phyloP scores from a whole-genome alignment of 495 filamentous ascomycete species.

The Thermochaetoides thermophila region DNA sequence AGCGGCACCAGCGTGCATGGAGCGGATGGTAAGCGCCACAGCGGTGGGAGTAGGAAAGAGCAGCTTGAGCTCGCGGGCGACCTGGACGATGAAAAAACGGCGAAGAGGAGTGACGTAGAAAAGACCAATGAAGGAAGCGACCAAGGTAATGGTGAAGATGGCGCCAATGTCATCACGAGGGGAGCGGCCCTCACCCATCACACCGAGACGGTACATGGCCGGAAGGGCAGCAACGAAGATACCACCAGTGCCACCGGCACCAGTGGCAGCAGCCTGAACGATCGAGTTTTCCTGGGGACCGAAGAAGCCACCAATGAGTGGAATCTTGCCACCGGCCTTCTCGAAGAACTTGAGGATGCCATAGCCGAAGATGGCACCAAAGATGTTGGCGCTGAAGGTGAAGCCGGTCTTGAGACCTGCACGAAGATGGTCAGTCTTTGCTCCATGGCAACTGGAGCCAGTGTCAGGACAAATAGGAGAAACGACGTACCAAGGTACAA shows the following conservation, averaged over 20 bases:
- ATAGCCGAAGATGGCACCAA: conserved; percentile 51
- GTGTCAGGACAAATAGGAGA: background rate
- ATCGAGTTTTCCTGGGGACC: conserved; percentile 56
- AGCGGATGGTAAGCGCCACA: conserved; percentile 47
- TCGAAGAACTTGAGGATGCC: conserved; percentile 42
- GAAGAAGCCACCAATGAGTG: conserved; percentile 44
- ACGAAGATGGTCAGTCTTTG: background rate
- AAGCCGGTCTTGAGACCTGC: conserved; percentile 49
- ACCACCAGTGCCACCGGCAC: conserved; percentile 45
- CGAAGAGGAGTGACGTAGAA: conserved; percentile 54
- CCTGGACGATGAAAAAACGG: conserved; percentile 55
- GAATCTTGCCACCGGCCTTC: conserved; percentile 32
- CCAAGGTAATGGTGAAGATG: conserved; percentile 45
- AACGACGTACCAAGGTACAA: conserved; percentile 44
- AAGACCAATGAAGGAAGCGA: conserved; percentile 51
- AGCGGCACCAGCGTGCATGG: conserved; percentile 43
- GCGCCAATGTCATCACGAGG: conserved; percentile 42
- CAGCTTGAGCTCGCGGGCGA: conserved; percentile 45
- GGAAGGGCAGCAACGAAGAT: conserved; percentile 51
- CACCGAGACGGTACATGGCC: conserved; percentile 44
- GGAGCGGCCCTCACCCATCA: conserved; percentile 27
- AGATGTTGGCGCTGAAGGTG: conserved; percentile 44
- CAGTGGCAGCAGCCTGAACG: conserved; percentile 47
- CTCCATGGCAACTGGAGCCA: conserved; percentile 10
- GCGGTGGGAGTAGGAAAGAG: conserved; percentile 52